Evolutionary conservation across 1,284 basidiomycete species (phyloP).

Genomic region (Microbotryum intermedium): DNA sequence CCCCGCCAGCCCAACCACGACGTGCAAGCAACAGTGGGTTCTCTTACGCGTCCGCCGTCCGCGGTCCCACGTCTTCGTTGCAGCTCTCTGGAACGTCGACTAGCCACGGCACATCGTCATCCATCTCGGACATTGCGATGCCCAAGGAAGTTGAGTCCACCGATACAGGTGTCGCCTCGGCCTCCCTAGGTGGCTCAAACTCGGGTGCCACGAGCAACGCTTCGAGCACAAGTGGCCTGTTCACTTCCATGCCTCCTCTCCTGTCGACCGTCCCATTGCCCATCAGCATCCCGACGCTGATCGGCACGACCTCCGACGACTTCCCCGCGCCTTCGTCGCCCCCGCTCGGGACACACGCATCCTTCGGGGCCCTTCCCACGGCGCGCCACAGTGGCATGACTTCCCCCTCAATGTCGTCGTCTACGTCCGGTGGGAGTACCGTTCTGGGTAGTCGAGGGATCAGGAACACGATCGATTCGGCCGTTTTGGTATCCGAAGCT

Average conservation of each 20-base stretch:
- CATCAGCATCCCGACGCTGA: background rate
- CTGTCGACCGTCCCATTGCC: background rate
- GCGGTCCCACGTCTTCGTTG: background rate
- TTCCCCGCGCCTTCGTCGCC: constrained; percentile 6
- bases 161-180: too few species aligned
- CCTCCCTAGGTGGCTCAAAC: too few species aligned
- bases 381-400: too few species aligned
- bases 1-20: background rate
- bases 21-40: constrained; percentile 1
- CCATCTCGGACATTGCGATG: background rate
- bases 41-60: constrained; percentile 4
- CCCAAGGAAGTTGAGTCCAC: background rate
- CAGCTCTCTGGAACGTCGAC: background rate
- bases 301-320: background rate
- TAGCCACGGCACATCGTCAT: background rate
- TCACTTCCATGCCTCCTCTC: background rate
- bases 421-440: too few species aligned
- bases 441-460: too few species aligned
- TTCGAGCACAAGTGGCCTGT: too few species aligned
- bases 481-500: too few species aligned
- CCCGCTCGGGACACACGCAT: background rate
- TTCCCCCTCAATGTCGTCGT: too few species aligned
- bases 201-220: too few species aligned
- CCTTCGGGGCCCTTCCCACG: too few species aligned
- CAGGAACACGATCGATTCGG: too few species aligned